Conservation (phyloP, 495 filamentous ascomycete genomes). For the Podospora sp. region DNA sequence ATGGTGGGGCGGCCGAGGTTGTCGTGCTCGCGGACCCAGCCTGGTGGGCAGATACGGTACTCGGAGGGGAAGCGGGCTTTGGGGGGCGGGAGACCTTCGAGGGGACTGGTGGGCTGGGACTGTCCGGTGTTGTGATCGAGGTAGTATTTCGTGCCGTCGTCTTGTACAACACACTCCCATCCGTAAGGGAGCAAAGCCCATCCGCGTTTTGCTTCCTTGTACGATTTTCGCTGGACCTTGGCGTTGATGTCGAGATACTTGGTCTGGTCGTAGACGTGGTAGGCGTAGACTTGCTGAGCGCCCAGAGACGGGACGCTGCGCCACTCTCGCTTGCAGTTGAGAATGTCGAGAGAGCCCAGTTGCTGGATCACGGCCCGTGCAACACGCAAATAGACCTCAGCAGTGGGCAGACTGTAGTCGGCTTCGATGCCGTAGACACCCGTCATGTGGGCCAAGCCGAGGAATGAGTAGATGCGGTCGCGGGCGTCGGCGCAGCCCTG, state of each 20-base stretch:
- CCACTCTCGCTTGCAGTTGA: conserved; percentile 14
- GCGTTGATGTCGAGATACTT: conserved; percentile 9
- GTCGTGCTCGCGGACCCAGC: conserved; percentile 11
- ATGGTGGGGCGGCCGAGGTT: conserved; percentile 1
- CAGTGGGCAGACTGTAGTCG: background rate
- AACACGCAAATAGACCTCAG: background rate
- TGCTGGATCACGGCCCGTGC: background rate
- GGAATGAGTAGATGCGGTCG: conserved; percentile 6
- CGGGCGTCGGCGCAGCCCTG: conserved; percentile 5
- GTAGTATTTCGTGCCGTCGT: background rate
- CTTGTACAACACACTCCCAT: background rate
- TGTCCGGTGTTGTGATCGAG: conserved; percentile 4
- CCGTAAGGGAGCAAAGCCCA: conserved; percentile 1
- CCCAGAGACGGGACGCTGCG: background rate
- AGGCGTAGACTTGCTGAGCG: conserved; percentile 7
- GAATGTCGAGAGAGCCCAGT: conserved; percentile 1
- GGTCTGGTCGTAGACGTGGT: conserved; percentile 13
- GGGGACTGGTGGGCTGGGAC: background rate
- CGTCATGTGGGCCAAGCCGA: conserved; percentile 8
- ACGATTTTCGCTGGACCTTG: conserved; percentile 4
- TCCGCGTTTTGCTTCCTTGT: background rate
- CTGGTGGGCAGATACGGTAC: background rate
- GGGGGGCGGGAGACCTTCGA: background rate
- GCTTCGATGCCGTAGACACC: background rate
- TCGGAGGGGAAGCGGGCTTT: background rate